A percentile compares a stretch with the other conserved stretches of the same genome.
Evolutionary conservation across 345 rosid genomes (phyloP).

Genomic region (Salix brachista): DNA sequence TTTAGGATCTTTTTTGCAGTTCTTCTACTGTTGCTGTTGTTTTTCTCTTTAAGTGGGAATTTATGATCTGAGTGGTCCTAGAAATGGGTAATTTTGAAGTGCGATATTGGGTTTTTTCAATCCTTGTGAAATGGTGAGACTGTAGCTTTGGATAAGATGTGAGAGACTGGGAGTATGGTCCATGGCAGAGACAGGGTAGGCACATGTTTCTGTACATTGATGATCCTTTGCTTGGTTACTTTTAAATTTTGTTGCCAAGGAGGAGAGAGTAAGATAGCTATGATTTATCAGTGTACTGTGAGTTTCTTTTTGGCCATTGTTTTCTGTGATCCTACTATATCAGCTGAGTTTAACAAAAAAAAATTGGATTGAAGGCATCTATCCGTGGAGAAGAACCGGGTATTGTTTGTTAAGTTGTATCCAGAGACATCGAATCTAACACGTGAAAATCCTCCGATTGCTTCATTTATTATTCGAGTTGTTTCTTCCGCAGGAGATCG

Average conservation of each 20-base stretch:
- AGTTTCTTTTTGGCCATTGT: not conserved
- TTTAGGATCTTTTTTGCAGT: not conserved
- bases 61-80: not conserved
- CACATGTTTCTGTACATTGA: not conserved
- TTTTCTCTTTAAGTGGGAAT: not conserved
- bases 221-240: conserved; percentile 7
- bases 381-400: conserved; percentile 80
- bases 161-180: not conserved
- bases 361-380: conserved; percentile 58
- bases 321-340: not conserved
- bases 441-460: conserved; percentile 79
- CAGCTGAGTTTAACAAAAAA: not conserved
- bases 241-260: conserved; percentile 1
- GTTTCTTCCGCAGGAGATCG: conserved; percentile 68
- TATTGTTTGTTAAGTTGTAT: conserved; percentile 58
- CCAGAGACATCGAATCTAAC: conserved; percentile 76
- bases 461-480: conserved; percentile 71
- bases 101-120: not conserved
- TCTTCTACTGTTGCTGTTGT: not conserved
- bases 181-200: conserved; percentile 5
- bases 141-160: not conserved
- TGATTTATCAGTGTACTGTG: not conserved
- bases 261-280: not conserved
- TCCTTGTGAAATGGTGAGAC: not conserved
- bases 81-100: not conserved